Evolutionary conservation across 345 rosid genomes (phyloP).

Genomic region (Kandelia obovata): DNA sequence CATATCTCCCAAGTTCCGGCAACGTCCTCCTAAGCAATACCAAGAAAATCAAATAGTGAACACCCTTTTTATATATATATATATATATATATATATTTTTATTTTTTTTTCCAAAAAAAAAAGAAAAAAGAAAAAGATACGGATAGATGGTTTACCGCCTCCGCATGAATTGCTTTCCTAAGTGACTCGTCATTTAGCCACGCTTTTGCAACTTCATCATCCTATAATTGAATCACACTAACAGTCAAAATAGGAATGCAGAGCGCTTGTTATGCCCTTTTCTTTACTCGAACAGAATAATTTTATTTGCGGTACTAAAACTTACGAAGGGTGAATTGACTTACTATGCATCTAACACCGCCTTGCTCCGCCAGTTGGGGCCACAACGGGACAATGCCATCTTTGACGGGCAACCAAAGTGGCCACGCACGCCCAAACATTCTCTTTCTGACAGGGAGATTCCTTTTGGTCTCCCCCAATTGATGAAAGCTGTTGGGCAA

Average conservation of each 20-base stretch:
- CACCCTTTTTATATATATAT: too few relatives aligned
- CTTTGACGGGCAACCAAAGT: slow-evolving; percentile 15
- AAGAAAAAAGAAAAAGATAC: background rate
- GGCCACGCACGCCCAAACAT: slow-evolving; percentile 56
- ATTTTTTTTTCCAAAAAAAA: too few relatives aligned
- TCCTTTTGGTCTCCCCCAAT: slow-evolving; percentile 32
- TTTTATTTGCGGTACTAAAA: background rate
- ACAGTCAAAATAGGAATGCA: background rate
- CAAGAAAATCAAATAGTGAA: too few relatives aligned
- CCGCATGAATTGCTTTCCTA: slow-evolving; percentile 49
- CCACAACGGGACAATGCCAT: slow-evolving; percentile 36
- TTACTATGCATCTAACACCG: slow-evolving; percentile 36
- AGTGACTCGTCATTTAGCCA: slow-evolving; percentile 50
- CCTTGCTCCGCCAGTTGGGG: slow-evolving; percentile 16
- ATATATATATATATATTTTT: too few relatives aligned
- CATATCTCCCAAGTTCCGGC: slow-evolving; percentile 52
- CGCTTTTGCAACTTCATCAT: slow-evolving; percentile 38
- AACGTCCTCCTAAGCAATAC: slow-evolving; percentile 12
- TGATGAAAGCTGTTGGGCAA: slow-evolving; percentile 40
- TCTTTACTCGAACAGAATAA: background rate
- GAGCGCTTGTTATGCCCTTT: background rate
- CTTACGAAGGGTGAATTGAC: background rate
- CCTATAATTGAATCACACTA: slow-evolving; percentile 5
- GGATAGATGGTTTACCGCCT: slow-evolving; percentile 22
- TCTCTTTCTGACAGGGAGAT: slow-evolving; percentile 37